Base-by-base conservation (phyloP, 1,139 yeast genomes). In the Candida sp. region DNA sequence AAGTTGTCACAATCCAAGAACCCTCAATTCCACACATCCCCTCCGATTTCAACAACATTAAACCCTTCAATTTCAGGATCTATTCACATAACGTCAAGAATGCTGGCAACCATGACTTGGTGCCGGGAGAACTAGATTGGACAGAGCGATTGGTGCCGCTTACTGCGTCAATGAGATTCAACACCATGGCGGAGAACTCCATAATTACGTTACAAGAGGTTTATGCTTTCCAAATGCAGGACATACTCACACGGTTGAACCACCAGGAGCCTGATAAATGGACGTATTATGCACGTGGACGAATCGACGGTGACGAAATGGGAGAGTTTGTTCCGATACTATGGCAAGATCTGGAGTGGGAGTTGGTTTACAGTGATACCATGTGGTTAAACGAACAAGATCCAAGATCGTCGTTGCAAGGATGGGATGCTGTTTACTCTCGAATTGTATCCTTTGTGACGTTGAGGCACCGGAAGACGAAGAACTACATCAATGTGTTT, bases 401-500 rank as follows among this genome's bases (percentile, higher is more conserved):
- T 43, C 63, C 63, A 7, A 56, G 71, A 43, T 56, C 54, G 49
- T 66, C 75, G 2, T 43, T 59, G 12, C 63, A 64, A 49, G 86
- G 86, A 3, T 83, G 86, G 86, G 86, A 83, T 60, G 86, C 86
- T 4, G 74, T 72, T 37, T 73, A 75, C 53, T 66, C 72, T 8
- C 67, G 86, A 47, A 78, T 82, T 27, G 75, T 72, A 30, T 73
- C 83, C 4, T 74, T 70, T 66, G 79, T 70, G 3, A 73, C 77
- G n/a, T 67, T 77, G 48, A 68, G 64, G 58, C 71, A 69, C 51
- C 61, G 54, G 39, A 50, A 52, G 0, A 63, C 72, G 1, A 63
- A 60, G 3, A 67, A 69, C 44, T 60, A 63, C 47, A 52, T 70
- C 23, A 81, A 81, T 54, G 72, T 81, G 28, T 80, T 78, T 65